Conservation (phyloP, 306 rosid species). For the Cicer cuneatum region DNA sequence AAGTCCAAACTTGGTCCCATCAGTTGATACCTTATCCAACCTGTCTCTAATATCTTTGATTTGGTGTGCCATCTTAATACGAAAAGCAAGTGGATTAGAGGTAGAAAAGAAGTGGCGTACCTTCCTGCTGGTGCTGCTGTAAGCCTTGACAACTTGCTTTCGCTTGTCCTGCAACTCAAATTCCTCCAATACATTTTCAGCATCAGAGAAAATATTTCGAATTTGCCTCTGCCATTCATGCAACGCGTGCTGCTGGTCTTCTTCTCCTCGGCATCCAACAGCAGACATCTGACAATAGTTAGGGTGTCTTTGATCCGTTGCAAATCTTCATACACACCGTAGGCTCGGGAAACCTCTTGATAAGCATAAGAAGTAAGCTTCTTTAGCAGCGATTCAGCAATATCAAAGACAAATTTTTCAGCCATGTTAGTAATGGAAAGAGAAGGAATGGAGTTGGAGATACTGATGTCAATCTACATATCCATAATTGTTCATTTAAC, state of each 20-base stretch:
- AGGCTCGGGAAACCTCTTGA: background rate
- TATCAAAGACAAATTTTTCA: background rate
- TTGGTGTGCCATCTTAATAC: background rate
- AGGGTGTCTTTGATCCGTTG: background rate
- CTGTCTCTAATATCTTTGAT: background rate
- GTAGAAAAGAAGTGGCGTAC: background rate
- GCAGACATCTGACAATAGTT: background rate
- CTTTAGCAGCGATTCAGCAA: background rate
- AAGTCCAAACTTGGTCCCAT: background rate
- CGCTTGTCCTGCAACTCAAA: background rate
- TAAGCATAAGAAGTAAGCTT: background rate
- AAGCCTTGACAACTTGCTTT: background rate
- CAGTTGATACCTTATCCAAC: background rate
- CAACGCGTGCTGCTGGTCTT: background rate
- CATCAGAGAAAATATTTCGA: background rate
- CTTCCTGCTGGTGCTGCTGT: background rate
- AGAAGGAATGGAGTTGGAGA: background rate
- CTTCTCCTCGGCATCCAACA: conserved; percentile 15
- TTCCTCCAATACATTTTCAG: background rate
- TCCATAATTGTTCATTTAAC: too few species aligned
- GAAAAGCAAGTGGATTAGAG: background rate
- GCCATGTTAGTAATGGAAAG: background rate
- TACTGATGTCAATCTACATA: too few species aligned
- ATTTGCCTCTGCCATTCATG: background rate
- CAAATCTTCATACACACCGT: background rate